Percentiles rank a stretch among this genome's conserved stretches.
phyloP scores from a whole-genome alignment of 78 protist species.

The Tieghemostelium lacteum region DNA sequence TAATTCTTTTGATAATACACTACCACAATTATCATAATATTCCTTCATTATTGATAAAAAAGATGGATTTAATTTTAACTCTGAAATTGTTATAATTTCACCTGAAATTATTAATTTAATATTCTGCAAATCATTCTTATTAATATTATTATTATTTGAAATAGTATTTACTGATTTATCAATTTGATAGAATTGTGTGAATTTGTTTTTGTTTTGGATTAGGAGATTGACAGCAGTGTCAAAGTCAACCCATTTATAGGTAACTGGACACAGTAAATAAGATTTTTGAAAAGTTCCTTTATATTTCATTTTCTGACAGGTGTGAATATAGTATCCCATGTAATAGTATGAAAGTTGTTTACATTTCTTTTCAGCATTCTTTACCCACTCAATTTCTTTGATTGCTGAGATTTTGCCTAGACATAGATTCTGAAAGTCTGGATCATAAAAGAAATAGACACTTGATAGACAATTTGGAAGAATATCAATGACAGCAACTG shows the following conservation, averaged over 20 bases:
- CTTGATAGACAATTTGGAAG: constrained; percentile 88
- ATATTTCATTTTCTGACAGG: constrained; percentile 84
- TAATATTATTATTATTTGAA: no score
- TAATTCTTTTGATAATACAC: no score
- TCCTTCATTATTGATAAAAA: no score
- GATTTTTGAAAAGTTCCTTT: constrained; percentile 56
- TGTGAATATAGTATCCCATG: constrained; percentile 84
- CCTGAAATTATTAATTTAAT: no score
- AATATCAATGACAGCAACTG: constrained; percentile 90
- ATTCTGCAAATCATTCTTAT: no score
- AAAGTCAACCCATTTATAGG: constrained; percentile 36
- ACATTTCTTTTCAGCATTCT: background rate
- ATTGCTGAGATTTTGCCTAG: constrained; percentile 81
- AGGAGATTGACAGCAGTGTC: no score
- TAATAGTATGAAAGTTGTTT: constrained; percentile 78
- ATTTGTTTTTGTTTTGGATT: no score
- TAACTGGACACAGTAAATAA: constrained; percentile 49
- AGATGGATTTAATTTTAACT: no score
- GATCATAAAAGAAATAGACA: constrained; percentile 91
- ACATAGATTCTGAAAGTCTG: constrained; percentile 45
- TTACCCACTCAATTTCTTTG: constrained; percentile 39
- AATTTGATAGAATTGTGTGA: no score
- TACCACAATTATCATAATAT: no score
- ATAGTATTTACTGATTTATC: no score
- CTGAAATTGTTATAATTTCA: no score